A percentile compares a stretch with the other conserved stretches of the same genome.
Evolutionary conservation across 164 flowering plant species (phyloP).

Genomic region (Euptelea pleiosperma): DNA sequence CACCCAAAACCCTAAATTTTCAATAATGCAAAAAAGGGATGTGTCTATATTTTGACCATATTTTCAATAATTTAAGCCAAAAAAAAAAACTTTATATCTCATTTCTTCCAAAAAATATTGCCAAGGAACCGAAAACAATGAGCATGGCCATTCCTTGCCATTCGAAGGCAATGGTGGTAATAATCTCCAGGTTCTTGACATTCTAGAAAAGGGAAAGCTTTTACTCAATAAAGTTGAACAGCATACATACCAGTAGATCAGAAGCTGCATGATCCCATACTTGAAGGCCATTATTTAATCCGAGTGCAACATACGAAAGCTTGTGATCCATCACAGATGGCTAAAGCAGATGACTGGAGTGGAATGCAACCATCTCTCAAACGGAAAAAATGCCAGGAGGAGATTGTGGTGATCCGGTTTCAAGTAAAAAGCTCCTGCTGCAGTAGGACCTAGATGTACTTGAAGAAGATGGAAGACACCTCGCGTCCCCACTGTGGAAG

Average conservation of each 20-base stretch:
- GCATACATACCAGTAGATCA: neutral
- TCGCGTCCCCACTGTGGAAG: slow-evolving; percentile 69
- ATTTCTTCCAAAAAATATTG: slow-evolving; percentile 5
- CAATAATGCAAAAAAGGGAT: neutral
- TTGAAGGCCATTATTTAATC: neutral
- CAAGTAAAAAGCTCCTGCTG: slow-evolving; percentile 87
- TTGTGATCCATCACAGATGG: neutral
- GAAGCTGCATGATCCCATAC: slow-evolving; percentile 6
- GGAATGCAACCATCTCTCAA: slow-evolving; percentile 9
- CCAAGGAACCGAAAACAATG: neutral
- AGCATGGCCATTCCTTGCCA: neutral
- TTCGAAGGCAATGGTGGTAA: neutral
- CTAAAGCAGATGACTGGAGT: neutral
- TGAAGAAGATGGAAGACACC: slow-evolving; percentile 81
- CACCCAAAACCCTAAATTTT: neutral
- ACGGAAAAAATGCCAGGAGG: slow-evolving; percentile 43
- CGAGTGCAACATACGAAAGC: no score
- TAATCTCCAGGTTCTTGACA: slow-evolving; percentile 1
- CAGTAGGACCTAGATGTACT: slow-evolving; percentile 92
- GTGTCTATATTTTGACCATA: neutral
- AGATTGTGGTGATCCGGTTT: slow-evolving; percentile 76
- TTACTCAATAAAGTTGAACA: slow-evolving; percentile 4
- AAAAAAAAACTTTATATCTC: neutral
- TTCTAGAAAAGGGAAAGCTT: slow-evolving; percentile 1
- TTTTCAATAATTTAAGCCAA: neutral